Conservation (phyloP, 805 yeast genomes). For the Pichia paraexigua region DNA sequence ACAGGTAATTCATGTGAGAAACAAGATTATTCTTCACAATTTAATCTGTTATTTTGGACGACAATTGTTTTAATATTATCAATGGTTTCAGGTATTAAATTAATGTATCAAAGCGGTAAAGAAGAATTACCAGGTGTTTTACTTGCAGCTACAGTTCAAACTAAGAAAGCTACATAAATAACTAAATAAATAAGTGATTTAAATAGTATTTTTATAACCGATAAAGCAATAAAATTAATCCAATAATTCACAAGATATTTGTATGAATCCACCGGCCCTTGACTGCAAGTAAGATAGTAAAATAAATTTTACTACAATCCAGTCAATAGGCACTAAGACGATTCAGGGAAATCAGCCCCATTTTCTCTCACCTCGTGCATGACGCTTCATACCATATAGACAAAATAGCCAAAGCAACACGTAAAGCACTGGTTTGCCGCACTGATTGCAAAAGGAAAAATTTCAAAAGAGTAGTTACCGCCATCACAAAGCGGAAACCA, state of each 20-base stretch:
- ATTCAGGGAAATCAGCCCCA: slow-evolving; percentile 31
- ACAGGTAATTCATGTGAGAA: slow-evolving; percentile 56
- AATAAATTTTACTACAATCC: slow-evolving; percentile 18
- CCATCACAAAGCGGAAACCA: neutral
- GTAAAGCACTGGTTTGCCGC: slow-evolving; percentile 70
- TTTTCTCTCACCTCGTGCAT: slow-evolving; percentile 61
- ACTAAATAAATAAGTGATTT: neutral
- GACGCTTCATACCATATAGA: slow-evolving; percentile 42
- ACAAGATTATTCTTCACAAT: slow-evolving; percentile 57
- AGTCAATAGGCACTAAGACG: slow-evolving; percentile 62
- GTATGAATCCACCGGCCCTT: slow-evolving; percentile 69
- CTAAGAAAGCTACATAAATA: slow-evolving; percentile 28
- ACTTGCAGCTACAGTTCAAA: slow-evolving; percentile 45
- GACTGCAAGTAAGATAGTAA: slow-evolving; percentile 12
- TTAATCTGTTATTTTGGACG: slow-evolving; percentile 66
- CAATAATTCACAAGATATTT: slow-evolving; percentile 16
- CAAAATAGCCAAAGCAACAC: slow-evolving; percentile 56
- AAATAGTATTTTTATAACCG: slow-evolving; percentile 1
- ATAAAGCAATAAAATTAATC: too few relatives aligned
- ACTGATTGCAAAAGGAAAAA: slow-evolving; percentile 35
- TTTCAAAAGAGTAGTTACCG: neutral
- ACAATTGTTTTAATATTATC: slow-evolving; percentile 38
- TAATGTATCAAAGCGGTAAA: slow-evolving; percentile 45
- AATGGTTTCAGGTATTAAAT: slow-evolving; percentile 43
- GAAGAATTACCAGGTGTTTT: slow-evolving; percentile 65